A percentile compares a stretch with the other conserved stretches of the same genome.
Conservation (phyloP, 805 yeast genomes). For the Saccharomycopsis javanensis region DNA sequence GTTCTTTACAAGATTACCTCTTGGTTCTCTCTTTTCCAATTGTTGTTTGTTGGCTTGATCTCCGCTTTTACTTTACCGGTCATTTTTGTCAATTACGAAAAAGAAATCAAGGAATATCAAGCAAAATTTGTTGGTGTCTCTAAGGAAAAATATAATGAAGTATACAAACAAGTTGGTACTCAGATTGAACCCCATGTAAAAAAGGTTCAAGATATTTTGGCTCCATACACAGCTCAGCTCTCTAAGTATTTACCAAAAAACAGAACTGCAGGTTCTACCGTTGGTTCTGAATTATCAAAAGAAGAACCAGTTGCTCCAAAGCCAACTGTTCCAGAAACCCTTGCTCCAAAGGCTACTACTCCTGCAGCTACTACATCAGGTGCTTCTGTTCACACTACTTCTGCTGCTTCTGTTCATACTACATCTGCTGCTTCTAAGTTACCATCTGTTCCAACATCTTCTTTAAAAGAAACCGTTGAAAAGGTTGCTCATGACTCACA, state of each 20-base stretch:
- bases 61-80: slow-evolving; percentile 67
- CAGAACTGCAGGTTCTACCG: slow-evolving; percentile 68
- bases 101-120: slow-evolving; percentile 57
- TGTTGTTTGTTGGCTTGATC: slow-evolving; percentile 48
- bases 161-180: slow-evolving; percentile 33
- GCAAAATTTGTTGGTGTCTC: slow-evolving; percentile 35
- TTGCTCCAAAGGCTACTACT: slow-evolving; percentile 3
- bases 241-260: slow-evolving; percentile 33
- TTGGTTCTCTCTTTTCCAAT: slow-evolving; percentile 61
- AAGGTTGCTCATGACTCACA: slow-evolving; percentile 21
- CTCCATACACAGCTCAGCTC: slow-evolving; percentile 57
- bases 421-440: slow-evolving; percentile 15
- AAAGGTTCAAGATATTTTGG: slow-evolving; percentile 47
- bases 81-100: slow-evolving; percentile 62
- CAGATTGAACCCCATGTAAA: slow-evolving; percentile 48
- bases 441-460: slow-evolving; percentile 15
- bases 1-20: slow-evolving; percentile 63
- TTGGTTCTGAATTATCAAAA: slow-evolving; percentile 28
- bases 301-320: slow-evolving; percentile 18
- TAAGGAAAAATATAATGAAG: slow-evolving; percentile 32
- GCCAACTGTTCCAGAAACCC: background rate
- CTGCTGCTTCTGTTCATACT: slow-evolving; percentile 3
- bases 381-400: too few relatives aligned
- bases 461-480: background rate
- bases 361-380: slow-evolving; percentile 23